A percentile compares a stretch with the other conserved stretches of the same genome.
Evolutionary conservation across 192 early-diverging fungal genomes (phyloP).

Genomic region (Coemansia sp.): DNA sequence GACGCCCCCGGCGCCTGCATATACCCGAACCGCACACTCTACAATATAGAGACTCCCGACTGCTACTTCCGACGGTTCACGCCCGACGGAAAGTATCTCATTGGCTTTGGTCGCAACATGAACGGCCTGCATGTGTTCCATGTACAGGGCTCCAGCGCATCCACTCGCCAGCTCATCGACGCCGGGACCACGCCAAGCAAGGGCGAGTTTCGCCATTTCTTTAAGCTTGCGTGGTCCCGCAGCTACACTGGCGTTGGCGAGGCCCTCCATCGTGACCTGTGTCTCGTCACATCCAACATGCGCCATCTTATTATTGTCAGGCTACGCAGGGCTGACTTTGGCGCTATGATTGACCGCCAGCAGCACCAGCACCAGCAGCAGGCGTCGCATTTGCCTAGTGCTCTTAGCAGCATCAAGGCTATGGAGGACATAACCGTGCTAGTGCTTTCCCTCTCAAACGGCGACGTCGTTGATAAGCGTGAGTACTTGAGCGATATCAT

Average conservation of each 20-base stretch:
- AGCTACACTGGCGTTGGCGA: constrained; percentile 36
- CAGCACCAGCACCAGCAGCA: constrained; percentile 3
- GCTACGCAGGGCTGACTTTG: constrained; percentile 16
- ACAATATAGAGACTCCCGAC: constrained; percentile 52
- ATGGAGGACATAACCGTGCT: constrained; percentile 49
- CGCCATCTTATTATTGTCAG: constrained; percentile 37
- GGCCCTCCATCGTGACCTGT: constrained; percentile 50
- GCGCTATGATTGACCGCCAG: neutral
- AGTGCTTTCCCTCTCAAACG: constrained; percentile 29
- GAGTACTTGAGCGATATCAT: constrained; percentile 45
- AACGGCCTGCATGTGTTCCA: constrained; percentile 41
- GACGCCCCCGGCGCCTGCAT: constrained; percentile 22
- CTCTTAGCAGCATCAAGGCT: constrained; percentile 31
- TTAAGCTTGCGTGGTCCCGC: constrained; percentile 39
- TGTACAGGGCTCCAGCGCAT: constrained; percentile 29
- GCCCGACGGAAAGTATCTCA: constrained; percentile 48
- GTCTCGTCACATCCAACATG: constrained; percentile 32
- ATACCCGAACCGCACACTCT: constrained; percentile 50
- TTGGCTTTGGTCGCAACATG: constrained; percentile 43
- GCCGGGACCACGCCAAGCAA: constrained; percentile 22
- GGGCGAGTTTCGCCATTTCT: constrained; percentile 48
- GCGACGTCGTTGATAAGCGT: constrained; percentile 36
- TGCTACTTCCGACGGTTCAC: constrained; percentile 52
- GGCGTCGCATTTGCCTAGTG: constrained; percentile 16
- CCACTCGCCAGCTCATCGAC: constrained; percentile 22